Evolutionary conservation across 768 basidiomycete genomes (phyloP), one percentile per base, ranked within the genome.

Genomic region (Collybia nuda): DNA sequence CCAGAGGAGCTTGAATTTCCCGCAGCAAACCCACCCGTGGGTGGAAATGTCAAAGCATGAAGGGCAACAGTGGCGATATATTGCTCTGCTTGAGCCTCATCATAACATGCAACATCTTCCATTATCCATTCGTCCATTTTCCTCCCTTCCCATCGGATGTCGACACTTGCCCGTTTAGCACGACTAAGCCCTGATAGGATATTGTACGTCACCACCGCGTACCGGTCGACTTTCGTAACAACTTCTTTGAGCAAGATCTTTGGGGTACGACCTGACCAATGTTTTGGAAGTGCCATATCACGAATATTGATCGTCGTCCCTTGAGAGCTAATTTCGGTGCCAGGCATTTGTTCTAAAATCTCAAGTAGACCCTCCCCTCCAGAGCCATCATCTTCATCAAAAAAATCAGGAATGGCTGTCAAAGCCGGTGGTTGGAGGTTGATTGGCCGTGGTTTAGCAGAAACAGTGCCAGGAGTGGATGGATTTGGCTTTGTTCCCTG

Each of bases 41-140:
- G 50, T 14, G 84, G 81, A 58, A 85, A 91, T 9, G 81, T 83
- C 26, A 98, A 69, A 3, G 82, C 78, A 65, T 96, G 91, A 28
- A 98, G 72, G 3, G 93, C 93, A 42, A 95, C 68, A 15, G 88
- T 89, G 3, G 96, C 81, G 44, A 96, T 79, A 62, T 93, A 99
- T 59, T 98, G 85, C 66, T 91, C 90, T 19, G 96, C 94, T 64
- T 98, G 93, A 0, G 62, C 59, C 48, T 82, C 77, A 54, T 90
- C 82, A 39, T 80, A 72, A 60, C 96, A 98, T 12, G 90, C 94
- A 39, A 90, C 73, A 52, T 90, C 82, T 3, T 84, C 80, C 96
- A 98, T 99, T 14, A 64, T 64, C 87, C 88, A 97, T 44, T 84
- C 77, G 47, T 80, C 73, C 50, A 69, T 68, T 55, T 77, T 78